phyloP scores from a whole-genome alignment of 129 eudicot genomes.

The Flaveria sonorensis region DNA sequence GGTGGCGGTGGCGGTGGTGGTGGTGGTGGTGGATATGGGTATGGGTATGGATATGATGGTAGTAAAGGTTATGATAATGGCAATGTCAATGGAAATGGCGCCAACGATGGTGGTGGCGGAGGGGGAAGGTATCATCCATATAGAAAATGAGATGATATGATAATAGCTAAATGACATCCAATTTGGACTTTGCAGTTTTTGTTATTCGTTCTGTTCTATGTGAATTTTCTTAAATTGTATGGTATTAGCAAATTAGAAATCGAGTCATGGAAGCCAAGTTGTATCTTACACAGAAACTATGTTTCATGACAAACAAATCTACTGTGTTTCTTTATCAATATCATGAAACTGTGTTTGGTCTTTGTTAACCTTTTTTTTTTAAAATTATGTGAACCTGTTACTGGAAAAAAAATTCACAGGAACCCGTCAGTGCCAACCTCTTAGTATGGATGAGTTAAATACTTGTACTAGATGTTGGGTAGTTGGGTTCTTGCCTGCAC shows the following conservation, averaged over 20 bases:
- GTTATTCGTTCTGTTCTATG: constrained; percentile 22
- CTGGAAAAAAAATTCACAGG: not conserved
- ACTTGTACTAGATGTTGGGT: not conserved
- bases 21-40: constrained; percentile 17
- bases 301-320: constrained; percentile 19
- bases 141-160: constrained; percentile 49
- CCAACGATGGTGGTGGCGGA: not conserved
- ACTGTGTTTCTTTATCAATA: constrained; percentile 14
- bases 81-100: constrained; percentile 20
- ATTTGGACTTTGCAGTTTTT: constrained; percentile 34
- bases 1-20: not conserved
- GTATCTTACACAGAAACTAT: constrained; percentile 26
- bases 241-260: constrained; percentile 28
- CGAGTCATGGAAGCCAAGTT: constrained; percentile 30
- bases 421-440: not conserved
- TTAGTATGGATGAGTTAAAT: too few species aligned
- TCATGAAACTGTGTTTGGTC: not conserved
- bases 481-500: too few species aligned
- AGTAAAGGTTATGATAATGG: constrained; percentile 51
- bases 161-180: constrained; percentile 28
- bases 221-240: constrained; percentile 19
- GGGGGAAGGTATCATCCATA: constrained; percentile 84
- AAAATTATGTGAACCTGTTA: too few species aligned
- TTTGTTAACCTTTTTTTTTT: not conserved
- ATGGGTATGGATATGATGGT: constrained; percentile 43